These are phyloP conservation scores for Gracilaria caudata DNA, from an alignment of 23 red algal genomes.

Conservation along the genomic window DNA sequence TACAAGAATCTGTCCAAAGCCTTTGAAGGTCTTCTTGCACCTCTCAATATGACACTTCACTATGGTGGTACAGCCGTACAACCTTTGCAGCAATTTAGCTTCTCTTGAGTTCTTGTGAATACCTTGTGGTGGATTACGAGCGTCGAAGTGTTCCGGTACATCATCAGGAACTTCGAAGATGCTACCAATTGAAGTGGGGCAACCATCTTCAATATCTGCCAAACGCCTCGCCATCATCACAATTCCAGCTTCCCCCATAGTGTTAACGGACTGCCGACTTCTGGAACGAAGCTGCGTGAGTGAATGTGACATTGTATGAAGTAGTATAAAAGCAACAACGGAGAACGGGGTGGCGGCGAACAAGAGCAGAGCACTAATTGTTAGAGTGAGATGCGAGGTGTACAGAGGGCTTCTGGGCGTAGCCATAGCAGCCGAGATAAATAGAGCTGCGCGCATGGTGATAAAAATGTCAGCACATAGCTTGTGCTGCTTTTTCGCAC, in stretches of 20 bases:
- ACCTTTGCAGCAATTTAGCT: neutral
- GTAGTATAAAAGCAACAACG: neutral
- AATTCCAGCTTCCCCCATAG: neutral
- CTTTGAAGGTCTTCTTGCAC: conserved; percentile 8
- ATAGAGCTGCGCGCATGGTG: neutral
- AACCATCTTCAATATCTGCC: neutral
- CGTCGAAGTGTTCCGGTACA: conserved; percentile 20
- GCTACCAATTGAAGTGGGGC: neutral
- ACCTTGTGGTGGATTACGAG: neutral
- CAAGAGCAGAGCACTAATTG: neutral
- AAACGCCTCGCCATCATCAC: neutral
- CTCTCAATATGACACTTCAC: conserved; percentile 40
- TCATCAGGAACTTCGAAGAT: conserved; percentile 23
- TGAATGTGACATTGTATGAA: neutral
- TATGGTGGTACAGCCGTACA: conserved; percentile 11
- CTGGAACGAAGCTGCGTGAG: neutral
- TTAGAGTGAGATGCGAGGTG: neutral
- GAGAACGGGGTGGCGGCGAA: neutral
- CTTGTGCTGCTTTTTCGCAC: neutral
- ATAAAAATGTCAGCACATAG: neutral
- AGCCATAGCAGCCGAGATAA: neutral
- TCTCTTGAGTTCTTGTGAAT: conserved; percentile 16
- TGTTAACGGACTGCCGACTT: neutral
- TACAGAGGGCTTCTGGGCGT: neutral
- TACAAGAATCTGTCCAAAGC: conserved; percentile 24